phyloP scores from a whole-genome alignment of 192 early-diverging fungal species.

The Radiomyces spectabilis region DNA sequence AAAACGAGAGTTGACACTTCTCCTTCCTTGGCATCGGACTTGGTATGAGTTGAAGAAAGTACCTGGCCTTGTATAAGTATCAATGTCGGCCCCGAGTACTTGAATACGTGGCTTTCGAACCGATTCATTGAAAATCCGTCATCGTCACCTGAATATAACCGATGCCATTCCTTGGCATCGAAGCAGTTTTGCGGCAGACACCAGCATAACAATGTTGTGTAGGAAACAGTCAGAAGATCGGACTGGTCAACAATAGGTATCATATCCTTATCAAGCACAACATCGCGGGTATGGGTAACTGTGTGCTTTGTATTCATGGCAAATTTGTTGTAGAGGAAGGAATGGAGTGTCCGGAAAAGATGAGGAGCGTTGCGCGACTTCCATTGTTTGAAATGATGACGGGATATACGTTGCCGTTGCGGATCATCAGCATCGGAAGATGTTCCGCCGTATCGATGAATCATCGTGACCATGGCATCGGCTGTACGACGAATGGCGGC shows the following conservation, averaged over 20 bases:
- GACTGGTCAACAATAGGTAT: slow-evolving; percentile 8
- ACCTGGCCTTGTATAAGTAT: slow-evolving; percentile 32
- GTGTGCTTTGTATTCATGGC: slow-evolving; percentile 23
- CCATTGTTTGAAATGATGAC: slow-evolving; percentile 11
- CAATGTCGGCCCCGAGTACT: slow-evolving; percentile 47
- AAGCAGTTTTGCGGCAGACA: slow-evolving; percentile 26
- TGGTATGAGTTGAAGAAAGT: not conserved
- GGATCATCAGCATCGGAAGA: no score
- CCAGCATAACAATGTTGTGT: slow-evolving; percentile 36
- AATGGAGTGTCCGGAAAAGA: slow-evolving; percentile 31
- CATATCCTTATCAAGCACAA: slow-evolving; percentile 5
- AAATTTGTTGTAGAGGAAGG: slow-evolving; percentile 39
- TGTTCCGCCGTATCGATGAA: no score
- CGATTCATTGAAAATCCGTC: slow-evolving; percentile 53
- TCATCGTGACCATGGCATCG: no score
- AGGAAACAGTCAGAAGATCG: slow-evolving; percentile 27
- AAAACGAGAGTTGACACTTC: slow-evolving; percentile 23
- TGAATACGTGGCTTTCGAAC: slow-evolving; percentile 45
- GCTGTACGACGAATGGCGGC: no score
- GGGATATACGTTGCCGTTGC: no score
- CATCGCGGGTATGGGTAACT: not conserved
- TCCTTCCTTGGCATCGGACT: not conserved
- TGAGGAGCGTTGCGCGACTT: slow-evolving; percentile 29
- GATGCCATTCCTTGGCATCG: slow-evolving; percentile 21
- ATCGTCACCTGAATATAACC: slow-evolving; percentile 36